phyloP scores from a whole-genome alignment of 2,329 filamentous ascomycete species.

The Xylariaceae sp. region DNA sequence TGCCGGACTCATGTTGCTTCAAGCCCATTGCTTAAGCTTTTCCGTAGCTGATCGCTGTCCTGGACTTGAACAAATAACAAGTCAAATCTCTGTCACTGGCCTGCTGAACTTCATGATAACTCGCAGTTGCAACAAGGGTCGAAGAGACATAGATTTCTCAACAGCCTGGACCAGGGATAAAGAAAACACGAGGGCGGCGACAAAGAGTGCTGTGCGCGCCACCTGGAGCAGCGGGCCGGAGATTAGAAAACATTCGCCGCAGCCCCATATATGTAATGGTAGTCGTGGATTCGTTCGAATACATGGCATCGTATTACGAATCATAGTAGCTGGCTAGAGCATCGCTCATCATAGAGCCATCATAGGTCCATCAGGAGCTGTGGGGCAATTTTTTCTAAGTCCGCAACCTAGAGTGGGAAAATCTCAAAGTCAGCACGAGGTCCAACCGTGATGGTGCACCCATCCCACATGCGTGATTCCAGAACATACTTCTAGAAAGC shows the following conservation, averaged over 20 bases:
- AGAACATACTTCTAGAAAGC: constrained; percentile 65
- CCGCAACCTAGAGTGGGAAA: constrained; percentile 59
- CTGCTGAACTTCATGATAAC: neutral
- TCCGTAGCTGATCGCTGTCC: neutral
- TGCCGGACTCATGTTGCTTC: neutral
- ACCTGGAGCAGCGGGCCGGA: neutral
- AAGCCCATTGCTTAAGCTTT: neutral
- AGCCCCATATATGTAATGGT: neutral
- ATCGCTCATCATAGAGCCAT: constrained; percentile 64
- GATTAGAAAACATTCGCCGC: neutral
- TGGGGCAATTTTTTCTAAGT: constrained; percentile 81
- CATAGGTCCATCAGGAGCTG: constrained; percentile 83
- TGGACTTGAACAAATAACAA: neutral
- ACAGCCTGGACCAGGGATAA: too few relatives aligned
- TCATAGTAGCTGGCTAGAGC: neutral
- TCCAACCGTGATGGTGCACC: neutral
- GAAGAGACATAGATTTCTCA: neutral
- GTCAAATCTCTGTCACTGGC: neutral
- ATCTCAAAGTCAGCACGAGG: constrained; percentile 8
- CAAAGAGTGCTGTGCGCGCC: neutral
- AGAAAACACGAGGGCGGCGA: neutral
- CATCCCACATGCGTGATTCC: neutral
- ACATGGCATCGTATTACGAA: constrained; percentile 4
- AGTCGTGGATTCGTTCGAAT: constrained; percentile 2
- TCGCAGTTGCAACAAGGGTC: neutral